These are phyloP conservation scores for Arabidopsis suecica DNA, from an alignment of 345 rosid species.

Conservation along the genomic window DNA sequence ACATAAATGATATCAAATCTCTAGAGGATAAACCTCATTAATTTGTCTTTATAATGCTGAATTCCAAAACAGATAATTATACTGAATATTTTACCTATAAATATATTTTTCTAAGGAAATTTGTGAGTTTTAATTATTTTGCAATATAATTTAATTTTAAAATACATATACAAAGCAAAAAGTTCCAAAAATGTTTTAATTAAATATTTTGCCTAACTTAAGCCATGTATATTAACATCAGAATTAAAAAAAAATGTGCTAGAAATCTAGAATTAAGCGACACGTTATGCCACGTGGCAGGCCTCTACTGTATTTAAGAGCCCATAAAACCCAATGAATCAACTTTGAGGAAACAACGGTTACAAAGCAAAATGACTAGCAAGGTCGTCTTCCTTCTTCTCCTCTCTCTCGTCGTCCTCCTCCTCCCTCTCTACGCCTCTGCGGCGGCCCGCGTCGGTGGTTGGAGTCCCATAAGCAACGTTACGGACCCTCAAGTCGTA, in stretches of 20 bases:
- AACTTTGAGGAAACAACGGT: not conserved
- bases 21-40: not conserved
- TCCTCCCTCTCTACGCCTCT: constrained; percentile 27
- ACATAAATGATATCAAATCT: not conserved
- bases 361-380: constrained; percentile 8
- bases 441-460: constrained; percentile 44
- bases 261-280: not conserved
- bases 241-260: not conserved
- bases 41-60: not conserved
- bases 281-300: constrained; percentile 12
- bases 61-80: not conserved
- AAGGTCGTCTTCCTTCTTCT: not conserved
- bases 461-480: constrained; percentile 58
- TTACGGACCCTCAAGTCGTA: constrained; percentile 49
- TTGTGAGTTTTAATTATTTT: not conserved
- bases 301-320: not conserved
- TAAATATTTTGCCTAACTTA: not conserved
- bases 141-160: not conserved
- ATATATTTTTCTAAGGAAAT: not conserved
- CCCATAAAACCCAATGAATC: not conserved
- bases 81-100: too few species aligned
- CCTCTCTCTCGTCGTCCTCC: constrained; percentile 10
- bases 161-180: not conserved
- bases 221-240: not conserved
- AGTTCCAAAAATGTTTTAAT: not conserved